A percentile compares a stretch with the other conserved stretches of the same genome.
Conservation (phyloP, 257 asterid genomes). For the Ligustrum vulgare region DNA sequence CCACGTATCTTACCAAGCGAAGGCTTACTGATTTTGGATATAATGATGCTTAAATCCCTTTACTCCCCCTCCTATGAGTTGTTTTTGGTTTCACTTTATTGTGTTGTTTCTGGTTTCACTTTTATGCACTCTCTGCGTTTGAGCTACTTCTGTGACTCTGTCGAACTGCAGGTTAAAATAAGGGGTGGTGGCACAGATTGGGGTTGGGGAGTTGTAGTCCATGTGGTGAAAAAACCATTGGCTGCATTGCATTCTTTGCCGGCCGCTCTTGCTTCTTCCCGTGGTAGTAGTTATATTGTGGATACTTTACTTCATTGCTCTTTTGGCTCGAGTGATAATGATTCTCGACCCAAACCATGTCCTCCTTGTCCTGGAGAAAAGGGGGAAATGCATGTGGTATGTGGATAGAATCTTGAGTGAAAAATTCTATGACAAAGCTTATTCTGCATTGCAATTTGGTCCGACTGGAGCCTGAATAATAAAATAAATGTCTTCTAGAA, state of each 20-base stretch:
- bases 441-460: neutral
- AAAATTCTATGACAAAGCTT: constrained; percentile 15
- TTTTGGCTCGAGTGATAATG: constrained; percentile 61
- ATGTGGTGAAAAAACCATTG: constrained; percentile 80
- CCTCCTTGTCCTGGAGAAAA: constrained; percentile 91
- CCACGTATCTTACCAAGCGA: no score
- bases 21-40: constrained; percentile 3
- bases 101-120: neutral
- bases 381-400: constrained; percentile 99
- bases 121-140: neutral
- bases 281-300: constrained; percentile 78
- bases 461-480: constrained; percentile 10
- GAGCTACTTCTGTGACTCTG: constrained; percentile 30
- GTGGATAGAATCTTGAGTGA: constrained; percentile 23
- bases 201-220: constrained; percentile 99
- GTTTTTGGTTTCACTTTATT: neutral
- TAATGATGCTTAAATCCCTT: neutral
- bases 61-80: neutral
- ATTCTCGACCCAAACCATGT: constrained; percentile 82
- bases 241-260: constrained; percentile 76
- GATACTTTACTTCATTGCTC: constrained; percentile 93
- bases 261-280: constrained; percentile 82
- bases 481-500: constrained; percentile 8
- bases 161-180: constrained; percentile 66
- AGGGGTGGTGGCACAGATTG: constrained; percentile 96